These are phyloP conservation scores for Flammula alnicola DNA, from an alignment of 1,284 basidiomycete genomes.

Conservation along the genomic window DNA sequence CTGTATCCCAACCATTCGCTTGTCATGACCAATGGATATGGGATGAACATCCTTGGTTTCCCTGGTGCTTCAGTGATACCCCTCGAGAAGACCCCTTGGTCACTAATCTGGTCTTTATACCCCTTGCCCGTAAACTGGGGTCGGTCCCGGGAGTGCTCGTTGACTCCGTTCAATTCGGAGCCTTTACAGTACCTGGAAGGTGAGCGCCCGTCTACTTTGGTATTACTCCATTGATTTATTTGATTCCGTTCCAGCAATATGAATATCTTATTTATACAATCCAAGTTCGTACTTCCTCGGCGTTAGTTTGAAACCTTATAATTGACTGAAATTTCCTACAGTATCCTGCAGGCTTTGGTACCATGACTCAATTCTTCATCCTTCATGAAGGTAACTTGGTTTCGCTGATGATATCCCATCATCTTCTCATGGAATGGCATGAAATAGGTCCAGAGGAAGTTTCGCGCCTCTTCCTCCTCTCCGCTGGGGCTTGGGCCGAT, in stretches of 20 bases:
- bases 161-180: conserved; percentile 56
- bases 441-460: conserved; percentile 52
- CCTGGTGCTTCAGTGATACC: conserved; percentile 54
- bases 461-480: conserved; percentile 57
- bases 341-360: conserved; percentile 48
- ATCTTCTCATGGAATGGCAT: neutral
- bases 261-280: conserved; percentile 40
- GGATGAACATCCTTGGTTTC: conserved; percentile 52
- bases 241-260: conserved; percentile 29
- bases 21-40: conserved; percentile 52
- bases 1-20: conserved; percentile 67
- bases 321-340: conserved; percentile 26
- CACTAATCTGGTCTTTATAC: conserved; percentile 52
- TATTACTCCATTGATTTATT: neutral
- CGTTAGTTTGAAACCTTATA: neutral
- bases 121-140: conserved; percentile 48
- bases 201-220: conserved; percentile 30
- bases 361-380: conserved; percentile 48
- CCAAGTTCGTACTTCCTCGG: conserved; percentile 28
- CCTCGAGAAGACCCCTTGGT: conserved; percentile 53
- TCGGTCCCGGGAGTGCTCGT: conserved; percentile 54
- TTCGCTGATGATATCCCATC: neutral
- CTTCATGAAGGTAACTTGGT: conserved; percentile 53
- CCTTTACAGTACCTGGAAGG: conserved; percentile 66
- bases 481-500: conserved; percentile 54